phyloP scores from a whole-genome alignment of 257 asterid genomes.

The Plantago elongata region DNA sequence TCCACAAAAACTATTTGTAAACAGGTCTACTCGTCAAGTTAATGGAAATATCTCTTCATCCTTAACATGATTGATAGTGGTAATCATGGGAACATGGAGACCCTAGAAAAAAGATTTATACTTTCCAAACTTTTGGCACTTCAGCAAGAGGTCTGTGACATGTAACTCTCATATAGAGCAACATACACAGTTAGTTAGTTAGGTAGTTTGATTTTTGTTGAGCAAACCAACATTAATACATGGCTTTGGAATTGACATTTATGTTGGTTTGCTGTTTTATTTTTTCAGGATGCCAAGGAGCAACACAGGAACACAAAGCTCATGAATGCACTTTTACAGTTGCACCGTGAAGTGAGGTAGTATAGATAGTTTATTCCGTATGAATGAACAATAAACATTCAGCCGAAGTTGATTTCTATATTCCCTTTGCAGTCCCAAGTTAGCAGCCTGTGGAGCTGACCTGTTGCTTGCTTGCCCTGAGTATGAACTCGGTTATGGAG shows the following conservation, averaged over 20 bases:
- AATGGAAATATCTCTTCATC: no score
- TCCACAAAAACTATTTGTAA: no score
- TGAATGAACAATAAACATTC: constrained; percentile 13
- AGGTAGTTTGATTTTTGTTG: no score
- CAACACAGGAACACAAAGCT: constrained; percentile 94
- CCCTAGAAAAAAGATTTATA: no score
- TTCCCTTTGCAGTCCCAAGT: constrained; percentile 75
- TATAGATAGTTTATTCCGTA: constrained; percentile 12
- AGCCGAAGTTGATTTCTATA: constrained; percentile 18
- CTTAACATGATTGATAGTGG: no score
- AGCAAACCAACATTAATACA: no score
- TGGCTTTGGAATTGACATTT: neutral
- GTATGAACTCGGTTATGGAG: constrained; percentile 68
- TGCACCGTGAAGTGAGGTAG: constrained; percentile 92
- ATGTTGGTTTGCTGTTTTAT: neutral
- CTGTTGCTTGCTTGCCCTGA: constrained; percentile 63
- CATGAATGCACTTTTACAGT: constrained; percentile 67
- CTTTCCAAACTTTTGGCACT: no score
- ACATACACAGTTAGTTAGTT: no score
- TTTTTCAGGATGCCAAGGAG: constrained; percentile 71
- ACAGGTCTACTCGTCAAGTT: no score
- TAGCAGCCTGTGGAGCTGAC: constrained; percentile 81
- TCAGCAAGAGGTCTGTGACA: no score
- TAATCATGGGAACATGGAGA: no score
- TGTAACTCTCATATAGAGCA: no score